Evolutionary conservation across 192 early-diverging fungal genomes (phyloP).

Genomic region (Mycoemilia scoparia): DNA sequence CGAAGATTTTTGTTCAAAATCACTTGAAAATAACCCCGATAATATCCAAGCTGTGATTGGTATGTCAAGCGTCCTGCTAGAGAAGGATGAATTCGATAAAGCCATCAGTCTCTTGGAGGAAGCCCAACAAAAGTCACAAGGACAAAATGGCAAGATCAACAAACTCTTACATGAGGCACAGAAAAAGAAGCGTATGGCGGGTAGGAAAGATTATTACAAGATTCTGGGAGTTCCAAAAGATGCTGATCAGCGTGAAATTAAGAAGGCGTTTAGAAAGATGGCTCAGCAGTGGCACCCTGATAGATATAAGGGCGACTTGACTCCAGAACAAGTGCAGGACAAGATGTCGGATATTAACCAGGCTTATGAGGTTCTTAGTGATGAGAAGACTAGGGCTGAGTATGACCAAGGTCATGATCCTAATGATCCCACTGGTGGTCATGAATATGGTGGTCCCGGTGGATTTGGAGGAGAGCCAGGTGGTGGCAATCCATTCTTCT

Average conservation of each 20-base stretch:
- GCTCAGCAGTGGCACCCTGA: slow-evolving; percentile 80
- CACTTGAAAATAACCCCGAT: slow-evolving; percentile 47
- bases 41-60: slow-evolving; percentile 53
- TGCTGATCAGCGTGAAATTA: slow-evolving; percentile 64
- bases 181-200: slow-evolving; percentile 22
- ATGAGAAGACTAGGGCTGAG: slow-evolving; percentile 40
- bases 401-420: slow-evolving; percentile 68
- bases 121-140: slow-evolving; percentile 42
- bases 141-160: slow-evolving; percentile 32
- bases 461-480: slow-evolving; percentile 16
- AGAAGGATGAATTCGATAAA: slow-evolving; percentile 54
- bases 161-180: slow-evolving; percentile 45
- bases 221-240: slow-evolving; percentile 61
- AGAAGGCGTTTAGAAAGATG: slow-evolving; percentile 78
- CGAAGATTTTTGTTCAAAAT: slow-evolving; percentile 46
- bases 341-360: slow-evolving; percentile 90
- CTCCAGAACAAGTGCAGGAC: slow-evolving; percentile 53
- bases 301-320: slow-evolving; percentile 55
- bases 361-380: slow-evolving; percentile 72
- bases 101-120: slow-evolving; percentile 53
- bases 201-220: slow-evolving; percentile 87
- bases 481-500: slow-evolving; percentile 13
- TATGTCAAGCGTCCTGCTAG: slow-evolving; percentile 49
- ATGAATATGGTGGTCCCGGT: slow-evolving; percentile 14
- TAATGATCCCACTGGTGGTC: slow-evolving; percentile 44